These are phyloP conservation scores for Psidium guajava DNA, from an alignment of 345 rosid species.

Conservation along the genomic window DNA sequence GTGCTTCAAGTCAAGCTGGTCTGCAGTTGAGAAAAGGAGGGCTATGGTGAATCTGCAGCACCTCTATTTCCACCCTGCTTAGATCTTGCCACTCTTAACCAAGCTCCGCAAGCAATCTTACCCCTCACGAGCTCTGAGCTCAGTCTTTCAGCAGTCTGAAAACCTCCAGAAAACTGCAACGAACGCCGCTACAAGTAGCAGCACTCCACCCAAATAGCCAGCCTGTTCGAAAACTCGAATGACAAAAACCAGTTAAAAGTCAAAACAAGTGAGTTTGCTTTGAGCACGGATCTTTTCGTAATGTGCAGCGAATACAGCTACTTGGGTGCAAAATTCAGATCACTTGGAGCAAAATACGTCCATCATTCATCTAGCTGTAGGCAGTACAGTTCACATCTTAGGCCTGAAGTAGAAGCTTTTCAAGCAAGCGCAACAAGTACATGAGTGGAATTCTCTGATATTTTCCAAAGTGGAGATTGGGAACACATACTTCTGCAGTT, in stretches of 20 bases:
- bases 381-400: not conserved
- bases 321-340: not conserved
- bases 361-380: not conserved
- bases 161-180: slow-evolving; percentile 53
- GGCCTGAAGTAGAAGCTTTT: not conserved
- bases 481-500: too few species aligned
- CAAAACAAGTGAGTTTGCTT: not conserved
- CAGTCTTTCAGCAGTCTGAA: too few species aligned
- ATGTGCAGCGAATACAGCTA: not conserved
- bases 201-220: slow-evolving; percentile 72
- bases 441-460: not conserved
- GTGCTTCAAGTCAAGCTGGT: too few species aligned
- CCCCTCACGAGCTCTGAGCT: too few species aligned
- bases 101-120: too few species aligned
- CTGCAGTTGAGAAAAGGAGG: too few species aligned
- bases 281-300: not conserved
- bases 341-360: not conserved
- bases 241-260: not conserved
- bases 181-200: slow-evolving; percentile 74
- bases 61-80: too few species aligned
- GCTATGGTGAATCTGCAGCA: too few species aligned
- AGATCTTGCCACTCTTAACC: too few species aligned
- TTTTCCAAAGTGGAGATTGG: too few species aligned
- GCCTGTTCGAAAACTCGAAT: slow-evolving; percentile 31
- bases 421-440: not conserved